A percentile compares a stretch with the other conserved stretches of the same genome.
These are phyloP conservation scores for Phytophthora kernoviae DNA, from an alignment of 352 stramenopile species.

Conservation along the genomic window DNA sequence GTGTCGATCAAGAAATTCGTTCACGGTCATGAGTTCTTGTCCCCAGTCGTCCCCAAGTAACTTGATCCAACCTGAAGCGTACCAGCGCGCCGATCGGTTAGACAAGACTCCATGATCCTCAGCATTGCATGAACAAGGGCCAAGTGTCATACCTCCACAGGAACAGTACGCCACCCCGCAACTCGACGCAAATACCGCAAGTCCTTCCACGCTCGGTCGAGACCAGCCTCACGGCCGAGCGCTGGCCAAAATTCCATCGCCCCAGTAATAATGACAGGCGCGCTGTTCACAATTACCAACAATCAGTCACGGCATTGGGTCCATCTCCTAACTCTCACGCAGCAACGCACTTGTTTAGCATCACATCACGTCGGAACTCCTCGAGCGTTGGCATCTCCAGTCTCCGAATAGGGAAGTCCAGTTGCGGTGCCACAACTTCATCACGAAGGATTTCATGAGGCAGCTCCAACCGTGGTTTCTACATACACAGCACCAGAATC, in stretches of 20 bases:
- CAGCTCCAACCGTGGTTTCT: conserved; percentile 23
- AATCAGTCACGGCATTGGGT: background rate
- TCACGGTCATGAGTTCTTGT: conserved; percentile 82
- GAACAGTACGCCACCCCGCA: conserved; percentile 76
- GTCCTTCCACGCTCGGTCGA: conserved; percentile 55
- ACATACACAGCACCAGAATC: conserved; percentile 6
- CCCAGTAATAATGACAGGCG: conserved; percentile 75
- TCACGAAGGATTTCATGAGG: background rate
- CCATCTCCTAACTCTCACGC: background rate
- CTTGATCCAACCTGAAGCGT: conserved; percentile 65
- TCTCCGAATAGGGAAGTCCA: conserved; percentile 48
- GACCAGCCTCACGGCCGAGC: conserved; percentile 38
- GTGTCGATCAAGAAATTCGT: conserved; percentile 74
- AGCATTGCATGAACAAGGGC: background rate
- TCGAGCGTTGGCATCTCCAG: conserved; percentile 65
- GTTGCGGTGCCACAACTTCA: conserved; percentile 5
- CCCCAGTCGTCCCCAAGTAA: conserved; percentile 84
- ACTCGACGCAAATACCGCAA: conserved; percentile 74
- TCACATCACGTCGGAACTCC: conserved; percentile 54
- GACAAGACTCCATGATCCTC: background rate
- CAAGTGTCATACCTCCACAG: conserved; percentile 62
- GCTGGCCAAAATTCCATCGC: conserved; percentile 87
- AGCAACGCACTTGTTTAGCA: conserved; percentile 54
- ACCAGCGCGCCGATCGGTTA: background rate
- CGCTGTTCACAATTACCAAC: conserved; percentile 29